Base-by-base conservation (phyloP, 257 asterid species). In the Solanum chmielewskii region DNA sequence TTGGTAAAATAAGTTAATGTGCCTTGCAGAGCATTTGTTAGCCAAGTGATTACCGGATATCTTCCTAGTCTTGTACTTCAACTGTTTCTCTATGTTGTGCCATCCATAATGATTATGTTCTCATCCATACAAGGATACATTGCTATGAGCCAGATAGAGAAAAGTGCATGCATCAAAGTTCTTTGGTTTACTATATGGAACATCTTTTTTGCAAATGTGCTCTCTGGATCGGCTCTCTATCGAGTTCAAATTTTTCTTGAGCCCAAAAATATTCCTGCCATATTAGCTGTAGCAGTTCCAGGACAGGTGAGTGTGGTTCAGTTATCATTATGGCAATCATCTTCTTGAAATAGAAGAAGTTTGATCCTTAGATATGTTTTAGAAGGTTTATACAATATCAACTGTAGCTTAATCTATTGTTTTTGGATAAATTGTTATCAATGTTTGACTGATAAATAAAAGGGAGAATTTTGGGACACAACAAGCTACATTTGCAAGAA, bases 61-160 rank as follows among this genome's bases (percentile, higher is more conserved):
- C 93, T 97, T 88, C 99, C 99, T 31, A 97, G 99, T 93, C 94
- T 95, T 86, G 91, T 97, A 86, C 99, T 97, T 87, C 95, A 94
- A 89, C 49, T 84, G 89, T 96, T 96, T 89, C 89, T 93, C 52
- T 90, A 91, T 84, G 82, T 92, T 35, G 92, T 97, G 87, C 99
- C 99, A 62, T 95, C 98, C 23, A 89, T 93, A 89, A 95, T 97
- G 99, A 66, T 97, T 44, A 89, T 93, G 90, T 90, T 97, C 35
- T 95, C 99, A 87, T 95, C 98, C 56, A 90, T 96, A 86, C 98
- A 97, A 94, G 99, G 99, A 77, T 94, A 90, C 89, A 92, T 95
- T 86, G 98, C 99, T 68, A 91, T 93, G 64, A 97, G 98, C 89
- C 91, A 93, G 93, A 97, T 95, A 68, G 96, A 93, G 92, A 97